Base-by-base conservation (phyloP, 2,329 filamentous ascomycete genomes). In the Lachnellula subtilissima region DNA sequence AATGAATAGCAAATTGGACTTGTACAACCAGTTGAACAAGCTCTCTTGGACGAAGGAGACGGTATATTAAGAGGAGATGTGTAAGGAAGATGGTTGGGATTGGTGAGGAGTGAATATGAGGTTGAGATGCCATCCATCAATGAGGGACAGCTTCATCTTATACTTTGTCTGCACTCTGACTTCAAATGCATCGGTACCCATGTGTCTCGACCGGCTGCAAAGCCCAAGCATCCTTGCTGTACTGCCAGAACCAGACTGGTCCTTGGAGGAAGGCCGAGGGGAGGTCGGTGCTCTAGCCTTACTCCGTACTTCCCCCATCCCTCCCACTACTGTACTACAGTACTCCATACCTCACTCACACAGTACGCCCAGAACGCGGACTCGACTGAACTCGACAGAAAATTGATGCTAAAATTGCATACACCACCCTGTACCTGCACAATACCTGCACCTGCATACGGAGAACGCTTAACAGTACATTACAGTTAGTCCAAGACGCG, bases 371-470 rank as follows among this genome's bases (percentile, higher is more conserved):
- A 22, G 22, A 22, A 22, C 22, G 19, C 19, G 19, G 19, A 19
- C 19, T 19, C 19, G 19, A 19, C 19, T 19, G 19, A 19, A 19
- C 19, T 19, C 19, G n/a, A 12, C 14, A 17, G 12, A 36, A 22
- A 25, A 32, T 47, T 53, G 53, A 42, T 59, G 57, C 57, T 59
- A 59, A 59, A 59, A 59, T 59, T 59, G 57, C 57, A 39, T 39
- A 28, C 7, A 28, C 25, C 7, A 28, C 25, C 25, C 25, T 14
- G 37, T 4, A 39, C 14, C 14, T 39, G 37, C 37, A 39, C 36
- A 39, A 39, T 12, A 12, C 36, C 36, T 14, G 37, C 14, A 39
- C 14, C 14, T 39, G 37, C 37, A 39, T 14, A 39, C n/a, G 37
- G 37, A 39, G 37, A 39, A 15, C 4, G 37, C 37, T 39, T 39